These are phyloP conservation scores for Suillus subaureus DNA, from an alignment of 768 basidiomycete species.

Conservation along the genomic window DNA sequence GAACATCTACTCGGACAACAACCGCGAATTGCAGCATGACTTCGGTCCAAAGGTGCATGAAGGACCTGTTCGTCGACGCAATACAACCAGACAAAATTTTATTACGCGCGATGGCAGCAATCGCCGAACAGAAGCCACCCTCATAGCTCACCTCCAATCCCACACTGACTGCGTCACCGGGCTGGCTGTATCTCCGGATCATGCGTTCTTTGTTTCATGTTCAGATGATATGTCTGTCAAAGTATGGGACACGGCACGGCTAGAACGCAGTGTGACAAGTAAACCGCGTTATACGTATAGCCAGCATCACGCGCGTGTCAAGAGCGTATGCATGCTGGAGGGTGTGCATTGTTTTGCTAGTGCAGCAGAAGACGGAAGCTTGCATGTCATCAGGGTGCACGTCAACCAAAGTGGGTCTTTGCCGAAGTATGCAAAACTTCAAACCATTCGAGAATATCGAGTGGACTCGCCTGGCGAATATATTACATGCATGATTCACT, in stretches of 20 bases:
- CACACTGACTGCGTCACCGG: constrained; percentile 81
- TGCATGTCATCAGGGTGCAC: constrained; percentile 85
- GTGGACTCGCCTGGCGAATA: constrained; percentile 76
- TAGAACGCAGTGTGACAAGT: constrained; percentile 92
- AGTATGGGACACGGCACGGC: constrained; percentile 88
- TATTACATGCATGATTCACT: constrained; percentile 83
- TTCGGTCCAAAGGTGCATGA: constrained; percentile 89
- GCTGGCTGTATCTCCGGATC: constrained; percentile 89
- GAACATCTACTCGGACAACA: constrained; percentile 85
- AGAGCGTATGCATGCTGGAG: constrained; percentile 79
- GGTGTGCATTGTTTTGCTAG: constrained; percentile 87
- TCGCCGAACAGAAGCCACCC: constrained; percentile 70
- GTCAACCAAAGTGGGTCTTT: constrained; percentile 64
- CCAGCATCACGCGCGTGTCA: constrained; percentile 71
- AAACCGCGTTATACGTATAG: constrained; percentile 74
- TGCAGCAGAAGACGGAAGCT: constrained; percentile 81
- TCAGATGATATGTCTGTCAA: constrained; percentile 95
- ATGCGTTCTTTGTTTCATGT: constrained; percentile 91
- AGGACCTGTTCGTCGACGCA: constrained; percentile 78
- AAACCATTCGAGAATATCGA: constrained; percentile 79
- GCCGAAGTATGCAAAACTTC: constrained; percentile 83
- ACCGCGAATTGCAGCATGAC: constrained; percentile 83
- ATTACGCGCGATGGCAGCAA: constrained; percentile 61
- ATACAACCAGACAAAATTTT: constrained; percentile 69
- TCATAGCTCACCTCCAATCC: constrained; percentile 83